Percentiles rank a stretch among this genome's conserved stretches.
Evolutionary conservation across 208 protist genomes (phyloP).

Genomic region (Naegleria gruberi): DNA sequence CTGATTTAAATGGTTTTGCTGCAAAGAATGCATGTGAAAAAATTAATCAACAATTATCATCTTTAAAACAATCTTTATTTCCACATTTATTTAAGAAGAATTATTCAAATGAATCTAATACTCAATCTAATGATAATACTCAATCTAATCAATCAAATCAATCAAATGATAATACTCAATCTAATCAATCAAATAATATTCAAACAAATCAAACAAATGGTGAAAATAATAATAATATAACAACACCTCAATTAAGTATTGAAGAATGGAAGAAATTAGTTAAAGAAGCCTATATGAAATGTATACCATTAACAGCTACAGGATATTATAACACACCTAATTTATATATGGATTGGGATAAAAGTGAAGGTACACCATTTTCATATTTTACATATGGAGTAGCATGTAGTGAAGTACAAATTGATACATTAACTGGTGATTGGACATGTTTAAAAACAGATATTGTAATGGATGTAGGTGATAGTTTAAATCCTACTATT

Average conservation of each 20-base stretch:
- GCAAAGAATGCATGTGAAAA: constrained; percentile 26
- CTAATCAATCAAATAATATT: no score
- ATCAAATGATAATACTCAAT: no score
- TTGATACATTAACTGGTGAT: constrained; percentile 61
- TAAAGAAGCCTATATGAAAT: constrained; percentile 41
- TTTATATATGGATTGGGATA: constrained; percentile 13
- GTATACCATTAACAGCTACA: constrained; percentile 48
- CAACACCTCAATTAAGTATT: not conserved
- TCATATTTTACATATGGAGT: constrained; percentile 58
- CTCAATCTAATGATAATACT: not conserved
- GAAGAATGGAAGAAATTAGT: constrained; percentile 24
- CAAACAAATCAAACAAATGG: no score
- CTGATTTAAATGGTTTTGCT: constrained; percentile 2
- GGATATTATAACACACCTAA: constrained; percentile 48
- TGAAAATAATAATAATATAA: no score
- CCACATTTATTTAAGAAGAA: not conserved
- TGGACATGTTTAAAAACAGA: constrained; percentile 38
- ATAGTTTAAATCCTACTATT: constrained; percentile 52
- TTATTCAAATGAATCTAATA: not conserved
- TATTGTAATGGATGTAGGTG: constrained; percentile 54
- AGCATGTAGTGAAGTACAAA: constrained; percentile 48
- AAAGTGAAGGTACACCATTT: constrained; percentile 43
- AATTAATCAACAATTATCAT: constrained; percentile 23
- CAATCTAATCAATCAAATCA: no score
- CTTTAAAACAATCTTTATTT: not conserved